Conservation (phyloP, 1,284 basidiomycete genomes). For the Veloboletus limbatus region DNA sequence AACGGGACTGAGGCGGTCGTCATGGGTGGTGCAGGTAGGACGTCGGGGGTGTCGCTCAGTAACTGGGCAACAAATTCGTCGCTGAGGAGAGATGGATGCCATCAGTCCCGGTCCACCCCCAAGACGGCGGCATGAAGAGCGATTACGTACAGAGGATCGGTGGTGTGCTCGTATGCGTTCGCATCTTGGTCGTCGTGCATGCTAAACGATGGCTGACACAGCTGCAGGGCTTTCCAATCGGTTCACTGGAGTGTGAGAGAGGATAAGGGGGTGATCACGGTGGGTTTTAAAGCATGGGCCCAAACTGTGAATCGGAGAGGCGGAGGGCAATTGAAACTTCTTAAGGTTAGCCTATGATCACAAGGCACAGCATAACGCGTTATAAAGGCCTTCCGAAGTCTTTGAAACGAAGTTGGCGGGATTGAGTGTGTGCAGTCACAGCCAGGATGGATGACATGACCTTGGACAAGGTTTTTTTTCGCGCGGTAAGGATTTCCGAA, state of each 20-base stretch:
- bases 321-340: not conserved
- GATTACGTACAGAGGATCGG: conserved; percentile 15
- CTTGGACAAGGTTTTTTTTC: not conserved
- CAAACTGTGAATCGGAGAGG: not conserved
- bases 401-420: too few relatives aligned
- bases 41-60: conserved; percentile 7
- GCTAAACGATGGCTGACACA: not conserved
- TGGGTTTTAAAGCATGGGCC: conserved; percentile 9
- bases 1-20: not conserved
- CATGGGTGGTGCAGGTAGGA: not conserved
- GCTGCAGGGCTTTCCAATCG: not conserved
- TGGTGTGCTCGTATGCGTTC: not conserved
- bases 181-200: conserved; percentile 9
- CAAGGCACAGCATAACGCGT: not conserved
- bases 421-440: not conserved
- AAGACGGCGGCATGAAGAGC: not conserved
- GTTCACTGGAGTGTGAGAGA: not conserved
- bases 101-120: conserved; percentile 1
- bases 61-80: conserved; percentile 17
- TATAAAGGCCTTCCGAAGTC: too few relatives aligned
- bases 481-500: too few relatives aligned
- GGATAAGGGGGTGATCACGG: not conserved
- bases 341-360: not conserved
- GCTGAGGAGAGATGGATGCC: conserved; percentile 1
- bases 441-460: not conserved